Evolutionary conservation across 1,284 basidiomycete genomes (phyloP), one percentile per base, ranked within the genome.

Genomic region (Fomitopsis betulina): DNA sequence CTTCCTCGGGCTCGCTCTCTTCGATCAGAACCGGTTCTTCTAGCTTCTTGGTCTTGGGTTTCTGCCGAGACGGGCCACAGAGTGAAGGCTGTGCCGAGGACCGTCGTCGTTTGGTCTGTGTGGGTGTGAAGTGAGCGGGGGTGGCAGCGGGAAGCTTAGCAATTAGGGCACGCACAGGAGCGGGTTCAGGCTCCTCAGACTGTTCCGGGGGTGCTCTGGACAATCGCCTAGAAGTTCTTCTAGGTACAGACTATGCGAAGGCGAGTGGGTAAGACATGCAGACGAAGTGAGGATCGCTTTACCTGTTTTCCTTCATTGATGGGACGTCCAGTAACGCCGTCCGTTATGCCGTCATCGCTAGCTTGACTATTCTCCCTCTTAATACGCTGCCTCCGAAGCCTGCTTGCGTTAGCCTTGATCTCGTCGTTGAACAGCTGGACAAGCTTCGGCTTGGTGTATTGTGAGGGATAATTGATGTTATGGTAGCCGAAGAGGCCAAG

Each of bases 381-480:
- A 54, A 86, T 61, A 47, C 85, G 77, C 62, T 92, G 86, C 63
- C 83, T 86, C 70, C 83, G 84, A 55, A 89, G 73, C 64, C 85
- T 86, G 19, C 73, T 69, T 5, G 82, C 77, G 57, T 83, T 82
- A 8, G 85, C 76, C 65, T 82, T 85, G 64, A 98, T 82, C 71
- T 93, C 79, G 37, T 86, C 79, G 59, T 93, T 85, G 74, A 95
- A 98, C 4, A 88, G 75, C 40, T 85, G 78, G 10, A 98, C 82
- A 25, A 98, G 84, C 66, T 93, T 94, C 6, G 87, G 79, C 74
- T 98, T 98, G 62, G 91, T 93, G 66, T 91, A 89, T 1, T 86
- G 85, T 3, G 87, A 83, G 6, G 91, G 85, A 73, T 89, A 93
- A 33, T 79, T 76, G 66, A 96, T 78, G 61, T 89, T 84, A 74